phyloP scores from a whole-genome alignment of 768 basidiomycete genomes.

The Hygrocybe coccinea region DNA sequence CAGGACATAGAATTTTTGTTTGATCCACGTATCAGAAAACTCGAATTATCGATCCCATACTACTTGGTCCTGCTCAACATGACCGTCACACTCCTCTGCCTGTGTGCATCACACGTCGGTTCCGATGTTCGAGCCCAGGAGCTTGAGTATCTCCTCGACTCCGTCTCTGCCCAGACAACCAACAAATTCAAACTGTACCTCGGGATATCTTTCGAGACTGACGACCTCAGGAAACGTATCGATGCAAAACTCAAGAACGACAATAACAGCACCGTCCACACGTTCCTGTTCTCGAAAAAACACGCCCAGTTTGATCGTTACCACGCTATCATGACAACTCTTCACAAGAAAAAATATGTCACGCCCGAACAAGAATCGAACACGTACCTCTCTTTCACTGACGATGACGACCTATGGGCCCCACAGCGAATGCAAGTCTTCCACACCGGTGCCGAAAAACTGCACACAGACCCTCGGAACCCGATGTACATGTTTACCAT shows the following conservation, averaged over 20 bases:
- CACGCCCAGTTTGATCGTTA: not conserved
- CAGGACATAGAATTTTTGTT: not conserved
- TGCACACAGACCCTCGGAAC: not conserved
- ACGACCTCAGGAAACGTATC: not conserved
- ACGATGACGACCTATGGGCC: conserved; percentile 2
- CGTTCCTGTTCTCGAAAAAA: not conserved
- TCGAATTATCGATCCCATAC: not conserved
- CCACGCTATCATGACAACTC: not conserved
- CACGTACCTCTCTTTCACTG: not conserved
- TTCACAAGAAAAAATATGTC: not conserved
- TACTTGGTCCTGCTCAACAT: not conserved
- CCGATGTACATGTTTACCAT: not conserved
- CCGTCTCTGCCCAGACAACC: not conserved
- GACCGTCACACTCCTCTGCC: not conserved
- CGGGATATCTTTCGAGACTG: not conserved
- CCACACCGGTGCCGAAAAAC: not conserved
- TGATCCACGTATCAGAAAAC: not conserved
- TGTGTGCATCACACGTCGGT: not conserved
- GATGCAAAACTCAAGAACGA: not conserved
- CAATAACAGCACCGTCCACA: not conserved
- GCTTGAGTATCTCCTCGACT: not conserved
- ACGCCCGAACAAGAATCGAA: not conserved
- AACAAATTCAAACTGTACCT: conserved; percentile 1
- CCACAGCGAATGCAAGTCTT: not conserved
- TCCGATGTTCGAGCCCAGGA: not conserved